Evolutionary conservation across 192 early-diverging fungal species (phyloP).

Genomic region (Dissophora ornata): DNA sequence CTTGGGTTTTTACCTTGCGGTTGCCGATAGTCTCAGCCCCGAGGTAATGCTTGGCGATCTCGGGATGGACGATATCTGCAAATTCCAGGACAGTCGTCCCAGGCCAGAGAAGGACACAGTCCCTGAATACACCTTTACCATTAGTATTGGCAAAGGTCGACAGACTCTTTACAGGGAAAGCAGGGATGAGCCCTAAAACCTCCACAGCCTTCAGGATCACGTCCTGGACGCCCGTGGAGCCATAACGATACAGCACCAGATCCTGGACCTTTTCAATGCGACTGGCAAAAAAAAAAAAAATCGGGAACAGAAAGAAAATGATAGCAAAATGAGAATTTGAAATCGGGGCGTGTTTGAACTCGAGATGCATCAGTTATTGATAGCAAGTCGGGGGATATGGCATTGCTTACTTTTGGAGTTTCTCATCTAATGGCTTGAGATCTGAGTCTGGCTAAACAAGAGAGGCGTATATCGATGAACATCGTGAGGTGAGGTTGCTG

Average conservation of each 20-base stretch:
- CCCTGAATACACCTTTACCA: constrained; percentile 72
- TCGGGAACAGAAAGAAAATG: background rate
- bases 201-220: constrained; percentile 73
- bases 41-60: constrained; percentile 71
- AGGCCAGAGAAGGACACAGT: constrained; percentile 77
- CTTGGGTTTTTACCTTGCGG: constrained; percentile 71
- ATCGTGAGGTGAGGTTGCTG: too few species aligned
- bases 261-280: constrained; percentile 75
- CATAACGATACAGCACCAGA: constrained; percentile 85
- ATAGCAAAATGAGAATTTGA: too few species aligned
- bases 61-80: constrained; percentile 76
- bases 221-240: constrained; percentile 83
- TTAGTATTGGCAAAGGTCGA: constrained; percentile 68
- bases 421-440: constrained; percentile 68
- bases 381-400: too few species aligned
- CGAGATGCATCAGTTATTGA: too few species aligned
- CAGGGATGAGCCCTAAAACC: constrained; percentile 73
- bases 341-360: too few species aligned
- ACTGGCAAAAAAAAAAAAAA: constrained; percentile 19
- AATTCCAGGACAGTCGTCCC: constrained; percentile 83
- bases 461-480: background rate
- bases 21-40: constrained; percentile 84
- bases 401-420: constrained; percentile 49
- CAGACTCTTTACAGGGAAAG: constrained; percentile 81
- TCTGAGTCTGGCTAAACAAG: constrained; percentile 53